These are phyloP conservation scores for Aspergillus ibericus DNA, from an alignment of 2,329 filamentous ascomycete genomes.

Conservation along the genomic window DNA sequence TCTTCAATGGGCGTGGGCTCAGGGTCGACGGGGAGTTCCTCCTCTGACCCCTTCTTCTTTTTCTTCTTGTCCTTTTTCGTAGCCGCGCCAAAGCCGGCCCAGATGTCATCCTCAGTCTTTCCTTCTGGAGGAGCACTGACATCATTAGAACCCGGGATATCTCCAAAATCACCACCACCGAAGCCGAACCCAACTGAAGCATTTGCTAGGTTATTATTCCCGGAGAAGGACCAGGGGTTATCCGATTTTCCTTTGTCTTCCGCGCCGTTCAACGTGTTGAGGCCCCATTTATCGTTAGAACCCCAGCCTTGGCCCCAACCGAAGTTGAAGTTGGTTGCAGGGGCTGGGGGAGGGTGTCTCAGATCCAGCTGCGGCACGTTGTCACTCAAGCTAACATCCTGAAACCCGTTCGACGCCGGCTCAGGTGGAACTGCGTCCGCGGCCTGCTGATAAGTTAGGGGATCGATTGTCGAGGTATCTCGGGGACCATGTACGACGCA, in stretches of 20 bases:
- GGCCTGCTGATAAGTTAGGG: not conserved
- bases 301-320: conserved; percentile 64
- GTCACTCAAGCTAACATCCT: conserved; percentile 68
- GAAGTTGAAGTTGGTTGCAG: conserved; percentile 46
- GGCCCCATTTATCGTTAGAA: conserved; percentile 51
- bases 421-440: conserved; percentile 31
- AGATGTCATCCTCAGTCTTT: conserved; percentile 38
- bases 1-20: too few species aligned
- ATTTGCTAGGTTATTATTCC: conserved; percentile 41
- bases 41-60: conserved; percentile 31
- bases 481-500: conserved; percentile 28
- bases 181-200: conserved; percentile 44
- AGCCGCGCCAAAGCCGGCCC: conserved; percentile 36
- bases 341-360: conserved; percentile 52
- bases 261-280: conserved; percentile 38
- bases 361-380: conserved; percentile 58
- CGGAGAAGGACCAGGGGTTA: conserved; percentile 43
- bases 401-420: conserved; percentile 55
- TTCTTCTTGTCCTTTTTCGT: conserved; percentile 53
- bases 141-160: conserved; percentile 33
- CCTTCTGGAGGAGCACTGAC: conserved; percentile 44
- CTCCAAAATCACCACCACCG: conserved; percentile 34
- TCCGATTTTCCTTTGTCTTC: conserved; percentile 33
- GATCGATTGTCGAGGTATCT: not conserved
- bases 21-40: conserved; percentile 12